Percentiles rank a stretch among this genome's conserved stretches.
Evolutionary conservation across 164 flowering plant species (phyloP).

Genomic region (Nymphaea colorata): DNA sequence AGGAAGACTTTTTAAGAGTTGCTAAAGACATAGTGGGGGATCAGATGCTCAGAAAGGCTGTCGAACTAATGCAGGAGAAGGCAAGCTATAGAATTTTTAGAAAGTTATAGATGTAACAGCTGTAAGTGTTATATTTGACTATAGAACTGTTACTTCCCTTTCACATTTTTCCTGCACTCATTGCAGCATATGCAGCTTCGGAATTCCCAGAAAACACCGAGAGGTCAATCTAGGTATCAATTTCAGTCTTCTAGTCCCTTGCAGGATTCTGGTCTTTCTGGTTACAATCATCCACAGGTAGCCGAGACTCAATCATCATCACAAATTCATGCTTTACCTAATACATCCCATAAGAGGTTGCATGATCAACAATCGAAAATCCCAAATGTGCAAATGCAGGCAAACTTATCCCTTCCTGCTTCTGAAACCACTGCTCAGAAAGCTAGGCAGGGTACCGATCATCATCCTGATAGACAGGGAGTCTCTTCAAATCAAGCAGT

Average conservation of each 20-base stretch:
- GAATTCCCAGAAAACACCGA: conserved; percentile 26
- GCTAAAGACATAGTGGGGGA: conserved; percentile 81
- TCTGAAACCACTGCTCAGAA: conserved; percentile 7
- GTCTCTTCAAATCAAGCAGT: conserved; percentile 26
- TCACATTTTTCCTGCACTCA: background rate
- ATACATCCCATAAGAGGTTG: conserved; percentile 22
- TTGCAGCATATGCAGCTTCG: conserved; percentile 15
- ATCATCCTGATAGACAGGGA: conserved; percentile 34
- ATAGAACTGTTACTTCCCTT: background rate
- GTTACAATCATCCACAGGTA: conserved; percentile 22
- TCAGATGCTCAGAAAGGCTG: conserved; percentile 79
- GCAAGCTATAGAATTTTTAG: conserved; percentile 16
- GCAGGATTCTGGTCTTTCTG: conserved; percentile 26
- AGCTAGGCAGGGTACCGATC: conserved; percentile 3
- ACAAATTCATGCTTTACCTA: conserved; percentile 12
- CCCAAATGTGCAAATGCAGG: conserved; percentile 6
- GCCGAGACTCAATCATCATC: conserved; percentile 21
- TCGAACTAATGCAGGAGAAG: conserved; percentile 43
- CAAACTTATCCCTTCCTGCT: background rate
- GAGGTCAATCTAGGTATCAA: conserved; percentile 19
- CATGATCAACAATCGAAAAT: conserved; percentile 18
- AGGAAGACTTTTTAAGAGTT: conserved; percentile 65
- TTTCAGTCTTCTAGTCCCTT: conserved; percentile 30
- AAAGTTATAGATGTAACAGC: background rate
- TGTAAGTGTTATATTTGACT: background rate